Evolutionary conservation across 768 basidiomycete species (phyloP).

Genomic region (Lactarius psammicola): DNA sequence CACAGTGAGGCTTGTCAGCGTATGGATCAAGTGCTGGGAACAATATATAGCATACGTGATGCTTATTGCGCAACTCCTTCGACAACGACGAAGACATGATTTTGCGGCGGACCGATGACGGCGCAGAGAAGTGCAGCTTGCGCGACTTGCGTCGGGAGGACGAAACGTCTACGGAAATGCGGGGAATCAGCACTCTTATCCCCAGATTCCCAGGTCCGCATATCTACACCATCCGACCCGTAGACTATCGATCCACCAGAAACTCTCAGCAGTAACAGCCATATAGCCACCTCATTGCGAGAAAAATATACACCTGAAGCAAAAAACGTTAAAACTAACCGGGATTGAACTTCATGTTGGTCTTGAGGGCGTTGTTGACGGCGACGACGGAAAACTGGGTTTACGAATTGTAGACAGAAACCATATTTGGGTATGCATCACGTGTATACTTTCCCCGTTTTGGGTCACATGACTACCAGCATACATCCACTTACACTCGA

Average conservation of each 20-base stretch:
- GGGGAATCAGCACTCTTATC: constrained; percentile 35
- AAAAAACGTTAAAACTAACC: constrained; percentile 53
- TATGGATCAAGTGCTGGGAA: not conserved
- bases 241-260: constrained; percentile 55
- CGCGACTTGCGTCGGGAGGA: constrained; percentile 96
- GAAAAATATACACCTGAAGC: constrained; percentile 28
- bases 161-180: constrained; percentile 62
- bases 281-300: constrained; percentile 30
- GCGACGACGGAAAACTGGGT: constrained; percentile 39
- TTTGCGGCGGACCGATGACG: constrained; percentile 92
- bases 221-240: constrained; percentile 12
- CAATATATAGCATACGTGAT: constrained; percentile 61
- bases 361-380: constrained; percentile 52
- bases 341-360: constrained; percentile 82
- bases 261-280: constrained; percentile 32
- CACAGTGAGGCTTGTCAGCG: constrained; percentile 13
- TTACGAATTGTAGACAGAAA: constrained; percentile 7
- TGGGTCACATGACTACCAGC: constrained; percentile 2
- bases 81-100: constrained; percentile 97
- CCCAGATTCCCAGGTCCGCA: constrained; percentile 19
- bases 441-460: constrained; percentile 1
- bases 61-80: constrained; percentile 90
- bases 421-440: constrained; percentile 28
- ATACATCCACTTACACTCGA: constrained; percentile 34
- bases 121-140: constrained; percentile 96